A percentile compares a stretch with the other conserved stretches of the same genome.
Conservation (phyloP, 129 eudicot species). For the Dittrichia graveolens region DNA sequence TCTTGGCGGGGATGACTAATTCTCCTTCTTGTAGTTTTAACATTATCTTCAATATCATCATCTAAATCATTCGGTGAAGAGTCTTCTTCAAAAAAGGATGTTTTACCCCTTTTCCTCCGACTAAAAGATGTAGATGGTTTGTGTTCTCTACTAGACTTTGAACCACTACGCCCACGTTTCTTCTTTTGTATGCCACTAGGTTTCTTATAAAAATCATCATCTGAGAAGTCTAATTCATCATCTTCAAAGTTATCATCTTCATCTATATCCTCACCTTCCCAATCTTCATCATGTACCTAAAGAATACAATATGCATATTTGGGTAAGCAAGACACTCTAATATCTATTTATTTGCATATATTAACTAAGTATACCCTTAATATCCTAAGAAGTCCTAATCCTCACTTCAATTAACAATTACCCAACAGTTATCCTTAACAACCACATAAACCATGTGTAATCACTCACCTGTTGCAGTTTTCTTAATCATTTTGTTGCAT, state of each 20-base stretch:
- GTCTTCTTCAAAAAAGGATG: constrained; percentile 68
- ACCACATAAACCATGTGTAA: neutral
- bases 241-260: constrained; percentile 71
- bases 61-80: constrained; percentile 73
- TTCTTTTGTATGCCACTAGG: constrained; percentile 62
- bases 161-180: constrained; percentile 46
- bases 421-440: neutral
- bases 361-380: neutral
- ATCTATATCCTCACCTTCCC: constrained; percentile 81
- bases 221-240: constrained; percentile 73
- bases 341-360: too few relatives aligned
- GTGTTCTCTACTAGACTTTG: constrained; percentile 54
- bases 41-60: constrained; percentile 62
- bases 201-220: constrained; percentile 66
- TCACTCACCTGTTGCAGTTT: neutral
- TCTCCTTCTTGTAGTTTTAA: constrained; percentile 53
- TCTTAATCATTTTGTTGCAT: neutral
- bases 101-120: constrained; percentile 65
- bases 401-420: neutral
- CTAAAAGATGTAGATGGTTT: constrained; percentile 46
- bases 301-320: neutral
- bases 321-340: too few relatives aligned
- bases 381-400: neutral
- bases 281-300: constrained; percentile 74
- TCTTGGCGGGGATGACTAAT: constrained; percentile 47